Evolutionary conservation across 306 rosid species (phyloP).

Genomic region (Begonia fuchsioides): DNA sequence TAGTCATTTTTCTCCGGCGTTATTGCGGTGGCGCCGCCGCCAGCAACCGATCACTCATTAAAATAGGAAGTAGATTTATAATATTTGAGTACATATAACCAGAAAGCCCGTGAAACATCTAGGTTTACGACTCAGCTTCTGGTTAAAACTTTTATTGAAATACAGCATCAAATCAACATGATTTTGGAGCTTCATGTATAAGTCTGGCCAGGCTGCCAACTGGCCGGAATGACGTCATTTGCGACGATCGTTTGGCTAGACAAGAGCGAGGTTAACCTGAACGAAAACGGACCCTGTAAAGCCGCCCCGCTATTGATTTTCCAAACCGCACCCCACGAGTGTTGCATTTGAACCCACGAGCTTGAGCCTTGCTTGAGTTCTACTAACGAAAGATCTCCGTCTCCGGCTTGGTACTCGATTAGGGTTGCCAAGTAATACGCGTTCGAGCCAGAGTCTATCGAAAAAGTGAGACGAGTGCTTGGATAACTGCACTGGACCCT

Average conservation of each 20-base stretch:
- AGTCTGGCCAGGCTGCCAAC: constrained; percentile 54
- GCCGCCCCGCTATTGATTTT: constrained; percentile 27
- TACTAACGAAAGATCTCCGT: constrained; percentile 35
- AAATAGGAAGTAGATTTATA: too few relatives aligned
- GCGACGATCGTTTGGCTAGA: constrained; percentile 30
- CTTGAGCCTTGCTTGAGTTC: constrained; percentile 41
- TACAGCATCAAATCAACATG: too few relatives aligned
- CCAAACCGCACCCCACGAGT: constrained; percentile 77
- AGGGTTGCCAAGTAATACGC: constrained; percentile 32
- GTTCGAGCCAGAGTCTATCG: constrained; percentile 48
- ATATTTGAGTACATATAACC: too few relatives aligned
- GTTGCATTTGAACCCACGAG: constrained; percentile 43
- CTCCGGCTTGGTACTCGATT: constrained; percentile 47
- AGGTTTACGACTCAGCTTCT: too few relatives aligned
- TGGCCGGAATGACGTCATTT: constrained; percentile 42
- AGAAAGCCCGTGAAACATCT: too few relatives aligned
- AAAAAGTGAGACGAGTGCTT: constrained; percentile 27
- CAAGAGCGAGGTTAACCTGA: constrained; percentile 27
- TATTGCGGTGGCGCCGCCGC: constrained; percentile 30
- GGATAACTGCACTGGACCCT: constrained; percentile 47
- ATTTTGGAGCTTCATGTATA: constrained; percentile 7
- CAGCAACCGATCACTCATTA: too few relatives aligned
- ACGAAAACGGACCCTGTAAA: constrained; percentile 40
- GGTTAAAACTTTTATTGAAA: too few relatives aligned
- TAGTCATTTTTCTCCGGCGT: constrained; percentile 55